Evolutionary conservation across 768 basidiomycete species (phyloP), one percentile per base, ranked within the genome.

Genomic region (Mycena galericulata): DNA sequence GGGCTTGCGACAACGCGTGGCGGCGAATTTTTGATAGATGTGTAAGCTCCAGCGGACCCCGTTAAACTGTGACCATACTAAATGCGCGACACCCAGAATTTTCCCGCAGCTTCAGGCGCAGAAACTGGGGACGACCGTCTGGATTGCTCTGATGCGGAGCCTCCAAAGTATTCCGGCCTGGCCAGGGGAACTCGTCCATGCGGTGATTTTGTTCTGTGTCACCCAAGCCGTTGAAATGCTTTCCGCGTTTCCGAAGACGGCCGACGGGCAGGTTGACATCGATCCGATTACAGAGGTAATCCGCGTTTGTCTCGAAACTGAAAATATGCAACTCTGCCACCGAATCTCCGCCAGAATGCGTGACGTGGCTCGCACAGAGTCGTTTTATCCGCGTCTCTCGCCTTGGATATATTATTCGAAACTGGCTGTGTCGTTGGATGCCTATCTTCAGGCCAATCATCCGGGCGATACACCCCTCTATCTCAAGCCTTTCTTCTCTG

Each of bases 1-100:
- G 54, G 27, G 17, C 22, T 40, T 17, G 36, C 54, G 22, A 40
- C 12, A n/a, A 17, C 38, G 38, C 54, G 54, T 7, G 54, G 54
- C 15, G 54, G 36, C 54, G 54, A 55, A 8, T 55, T 55, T n/a
- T 17, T 55, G 38, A 55, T 4, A 55, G 54, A 55, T 27, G 54
- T 55, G 54, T 55, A 55, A 55, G 51, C n/a, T 4, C 8, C 34
- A 14, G 6, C 14, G 8, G 14, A 36, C 14, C 6, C 14, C 14
- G 34, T 36, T 14, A 36, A 14, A 36, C 34, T 6, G 32, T 3
- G 4, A 9, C 24, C 15, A 14, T 26, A 9, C n/a, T 26, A 14
- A 20, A 17, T n/a, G 15, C 8, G 18, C 30, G 14, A 50, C 5
- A 2, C 49, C 17, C 24, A 55, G 54, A 22, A 40, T 55, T 9